Evolutionary conservation across 2,329 filamentous ascomycete species (phyloP).

Genomic region (Phoma sp.): DNA sequence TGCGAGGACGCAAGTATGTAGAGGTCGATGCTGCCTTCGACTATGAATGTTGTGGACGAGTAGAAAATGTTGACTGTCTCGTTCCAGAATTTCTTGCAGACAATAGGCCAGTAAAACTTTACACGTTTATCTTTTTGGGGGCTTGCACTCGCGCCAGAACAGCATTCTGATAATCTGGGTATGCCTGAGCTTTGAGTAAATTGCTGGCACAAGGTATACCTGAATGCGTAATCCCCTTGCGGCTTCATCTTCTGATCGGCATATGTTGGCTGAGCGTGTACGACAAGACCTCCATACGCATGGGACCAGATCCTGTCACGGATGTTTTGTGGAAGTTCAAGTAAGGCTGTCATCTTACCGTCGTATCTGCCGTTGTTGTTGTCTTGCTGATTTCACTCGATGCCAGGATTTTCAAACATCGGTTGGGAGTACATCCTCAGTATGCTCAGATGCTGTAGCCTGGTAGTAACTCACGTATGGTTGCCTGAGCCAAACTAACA

Average conservation of each 20-base stretch:
- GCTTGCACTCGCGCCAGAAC: background rate
- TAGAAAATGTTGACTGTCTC: constrained; percentile 1
- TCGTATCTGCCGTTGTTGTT: no score
- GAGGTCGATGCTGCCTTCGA: constrained; percentile 5
- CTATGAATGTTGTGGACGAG: constrained; percentile 5
- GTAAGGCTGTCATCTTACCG: no score
- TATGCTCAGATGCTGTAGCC: no score
- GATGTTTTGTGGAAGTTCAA: constrained; percentile 1
- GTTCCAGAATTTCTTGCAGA: constrained; percentile 7
- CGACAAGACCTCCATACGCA: background rate
- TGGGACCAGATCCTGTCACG: constrained; percentile 6
- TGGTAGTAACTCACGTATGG: no score
- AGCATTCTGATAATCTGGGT: background rate
- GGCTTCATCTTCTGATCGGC: constrained; percentile 1
- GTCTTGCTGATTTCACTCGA: no score
- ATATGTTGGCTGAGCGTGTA: constrained; percentile 5
- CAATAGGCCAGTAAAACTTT: constrained; percentile 14
- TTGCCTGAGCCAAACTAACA: no score
- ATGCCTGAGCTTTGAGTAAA: background rate
- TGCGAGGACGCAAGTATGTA: constrained; percentile 9
- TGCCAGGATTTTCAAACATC: no score
- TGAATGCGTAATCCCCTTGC: constrained; percentile 4
- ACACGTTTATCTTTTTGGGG: background rate
- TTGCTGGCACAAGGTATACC: constrained; percentile 2
- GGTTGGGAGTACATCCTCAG: no score